Conservation (phyloP, 2,329 filamentous ascomycete genomes). For the Cladosporium sp. region DNA sequence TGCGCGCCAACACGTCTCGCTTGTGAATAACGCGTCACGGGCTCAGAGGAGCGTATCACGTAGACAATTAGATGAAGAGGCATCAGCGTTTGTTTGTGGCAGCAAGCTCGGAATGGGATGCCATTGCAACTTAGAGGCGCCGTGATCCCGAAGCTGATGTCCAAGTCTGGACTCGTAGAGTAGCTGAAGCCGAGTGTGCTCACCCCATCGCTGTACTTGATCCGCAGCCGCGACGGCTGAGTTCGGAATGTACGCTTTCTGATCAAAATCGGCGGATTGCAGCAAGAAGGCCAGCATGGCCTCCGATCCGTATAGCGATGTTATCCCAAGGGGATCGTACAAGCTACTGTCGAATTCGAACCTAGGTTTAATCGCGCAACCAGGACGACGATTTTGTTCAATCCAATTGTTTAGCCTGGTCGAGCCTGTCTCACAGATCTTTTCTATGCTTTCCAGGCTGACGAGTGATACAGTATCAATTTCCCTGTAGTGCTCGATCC, state of each 20-base stretch:
- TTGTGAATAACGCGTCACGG: no score
- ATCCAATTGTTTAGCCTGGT: not conserved
- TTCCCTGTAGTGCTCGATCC: constrained; percentile 30
- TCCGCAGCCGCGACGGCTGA: not conserved
- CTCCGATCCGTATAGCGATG: constrained; percentile 33
- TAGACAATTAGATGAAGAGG: no score
- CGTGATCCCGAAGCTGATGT: not conserved
- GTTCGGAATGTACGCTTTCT: not conserved
- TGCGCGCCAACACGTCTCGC: no score
- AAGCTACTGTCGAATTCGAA: constrained; percentile 30
- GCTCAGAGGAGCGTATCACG: no score
- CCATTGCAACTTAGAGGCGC: no score
- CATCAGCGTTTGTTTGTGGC: no score
- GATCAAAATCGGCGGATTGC: not conserved
- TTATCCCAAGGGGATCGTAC: constrained; percentile 35
- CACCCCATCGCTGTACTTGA: not conserved
- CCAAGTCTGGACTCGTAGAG: not conserved
- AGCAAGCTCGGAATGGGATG: no score
- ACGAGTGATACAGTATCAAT: constrained; percentile 20
- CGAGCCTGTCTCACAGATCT: not conserved
- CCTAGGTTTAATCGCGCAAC: constrained; percentile 23
- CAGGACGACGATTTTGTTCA: not conserved
- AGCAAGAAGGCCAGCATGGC: constrained; percentile 15
- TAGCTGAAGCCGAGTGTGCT: not conserved
- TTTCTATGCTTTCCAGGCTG: not conserved